Base-by-base conservation (phyloP, 345 rosid species). In the Jatropha curcas region DNA sequence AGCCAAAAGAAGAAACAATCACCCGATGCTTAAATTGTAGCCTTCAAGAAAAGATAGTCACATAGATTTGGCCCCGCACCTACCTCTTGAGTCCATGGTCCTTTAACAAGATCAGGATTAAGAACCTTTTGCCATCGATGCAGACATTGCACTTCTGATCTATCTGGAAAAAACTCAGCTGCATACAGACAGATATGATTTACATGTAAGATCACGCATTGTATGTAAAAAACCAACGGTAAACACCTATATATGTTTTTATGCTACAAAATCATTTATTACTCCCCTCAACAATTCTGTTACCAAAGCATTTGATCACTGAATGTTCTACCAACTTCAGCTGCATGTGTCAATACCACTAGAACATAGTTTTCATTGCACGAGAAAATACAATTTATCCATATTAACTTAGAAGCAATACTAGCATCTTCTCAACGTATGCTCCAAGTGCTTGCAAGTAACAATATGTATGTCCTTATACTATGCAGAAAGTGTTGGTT, bases 91-190 rank as follows among this genome's bases (percentile, higher is more conserved):
- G 93, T 88, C 99, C 99, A 96, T 48, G 98, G 97, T 83, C 99
- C 99, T 81, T 96, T 96, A 58, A 92, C 81, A 85, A 96, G 97
- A 1, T 96, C 94, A 0, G 99, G 99, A 81, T 93, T 89, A 12
- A 96, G 87, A 85, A 96, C 99, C 81, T 96, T 96, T 83, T 96
- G 99, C 99, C 99, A 96, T 66, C 99, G 84, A 78, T 96, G 99
- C 80, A 96, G 75, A 82, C 99, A 96, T 74, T 96, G 99, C 67
- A 96, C 99, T 82, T 93, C 99, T 52, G 96, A 91, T 86, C 99
- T 87, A 76, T 82, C 88, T 59, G 90, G 89, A 80, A 90, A 91
- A 79, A 57, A 85, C 48, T 91, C 93, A 64, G 98, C 98, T 96
- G 96, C 86, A 80, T 19, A n/a, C 46, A 76, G 13, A 30, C 12